These are phyloP conservation scores for Cupressus sempervirens DNA, from an alignment of 75 land plant species.

Conservation along the genomic window DNA sequence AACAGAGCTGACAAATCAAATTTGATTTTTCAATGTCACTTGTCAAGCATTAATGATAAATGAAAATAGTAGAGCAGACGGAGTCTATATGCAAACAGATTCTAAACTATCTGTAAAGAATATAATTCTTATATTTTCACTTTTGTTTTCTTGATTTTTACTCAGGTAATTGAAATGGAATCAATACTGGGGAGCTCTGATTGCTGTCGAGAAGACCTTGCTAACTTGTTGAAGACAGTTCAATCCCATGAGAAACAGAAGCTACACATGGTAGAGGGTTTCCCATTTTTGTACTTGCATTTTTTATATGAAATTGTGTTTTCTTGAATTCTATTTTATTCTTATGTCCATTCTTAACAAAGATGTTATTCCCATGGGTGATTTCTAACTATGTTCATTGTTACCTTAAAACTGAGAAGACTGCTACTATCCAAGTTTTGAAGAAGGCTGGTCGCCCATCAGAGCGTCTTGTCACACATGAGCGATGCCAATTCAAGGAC, in stretches of 20 bases:
- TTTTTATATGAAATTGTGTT: background rate
- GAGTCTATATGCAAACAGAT: background rate
- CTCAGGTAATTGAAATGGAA: constrained; percentile 74
- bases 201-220: constrained; percentile 56
- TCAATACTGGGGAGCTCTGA: constrained; percentile 44
- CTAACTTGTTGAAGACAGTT: constrained; percentile 51
- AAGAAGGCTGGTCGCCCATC: constrained; percentile 92
- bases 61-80: background rate
- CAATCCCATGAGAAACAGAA: constrained; percentile 83
- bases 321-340: constrained; percentile 4
- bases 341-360: background rate
- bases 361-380: background rate
- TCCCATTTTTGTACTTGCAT: background rate
- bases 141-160: background rate
- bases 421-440: constrained; percentile 75
- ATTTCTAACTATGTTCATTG: background rate
- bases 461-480: constrained; percentile 65
- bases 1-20: too few species aligned
- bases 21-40: too few species aligned
- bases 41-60: background rate
- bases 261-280: constrained; percentile 56
- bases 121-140: background rate
- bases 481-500: constrained; percentile 37
- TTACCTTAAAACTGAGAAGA: constrained; percentile 25
- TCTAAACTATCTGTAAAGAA: background rate